Conservation (phyloP, 768 basidiomycete genomes). For the Kondoa malvinella region DNA sequence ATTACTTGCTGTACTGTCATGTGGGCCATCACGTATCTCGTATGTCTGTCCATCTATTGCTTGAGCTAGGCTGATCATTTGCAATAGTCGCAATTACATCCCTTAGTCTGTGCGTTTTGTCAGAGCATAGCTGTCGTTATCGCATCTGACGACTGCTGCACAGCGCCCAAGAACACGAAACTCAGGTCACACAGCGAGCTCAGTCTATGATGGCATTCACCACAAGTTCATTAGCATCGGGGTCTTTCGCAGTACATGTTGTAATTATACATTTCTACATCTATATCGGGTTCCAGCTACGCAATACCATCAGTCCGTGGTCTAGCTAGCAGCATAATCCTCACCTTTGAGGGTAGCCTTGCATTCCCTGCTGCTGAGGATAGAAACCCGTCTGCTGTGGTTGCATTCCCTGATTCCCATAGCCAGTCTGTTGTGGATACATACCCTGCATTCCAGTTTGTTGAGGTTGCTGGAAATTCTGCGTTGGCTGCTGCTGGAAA, state of each 20-base stretch:
- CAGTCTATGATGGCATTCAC: background rate
- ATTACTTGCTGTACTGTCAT: slow-evolving; percentile 73
- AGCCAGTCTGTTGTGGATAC: background rate
- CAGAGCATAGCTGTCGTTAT: background rate
- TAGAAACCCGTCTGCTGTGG: background rate
- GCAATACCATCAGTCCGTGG: background rate
- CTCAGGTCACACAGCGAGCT: background rate
- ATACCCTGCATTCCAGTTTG: background rate
- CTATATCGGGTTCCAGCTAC: background rate
- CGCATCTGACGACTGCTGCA: background rate
- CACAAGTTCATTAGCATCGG: background rate
- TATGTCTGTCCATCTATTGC: background rate
- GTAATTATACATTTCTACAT: background rate
- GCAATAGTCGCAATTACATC: slow-evolving; percentile 52
- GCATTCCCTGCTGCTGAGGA: background rate
- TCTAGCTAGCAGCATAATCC: background rate
- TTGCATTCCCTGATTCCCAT: background rate
- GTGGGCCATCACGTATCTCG: slow-evolving; percentile 90
- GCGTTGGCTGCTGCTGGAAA: background rate
- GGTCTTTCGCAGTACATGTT: background rate
- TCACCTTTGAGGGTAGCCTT: background rate
- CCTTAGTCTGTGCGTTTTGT: slow-evolving; percentile 51
- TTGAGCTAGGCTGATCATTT: background rate
- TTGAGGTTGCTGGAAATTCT: background rate
- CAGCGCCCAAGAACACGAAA: slow-evolving; percentile 2